Evolutionary conservation across 1,139 yeast genomes (phyloP), one percentile per base, ranked within the genome.

Genomic region (Schizosaccharomyces versatilis): DNA sequence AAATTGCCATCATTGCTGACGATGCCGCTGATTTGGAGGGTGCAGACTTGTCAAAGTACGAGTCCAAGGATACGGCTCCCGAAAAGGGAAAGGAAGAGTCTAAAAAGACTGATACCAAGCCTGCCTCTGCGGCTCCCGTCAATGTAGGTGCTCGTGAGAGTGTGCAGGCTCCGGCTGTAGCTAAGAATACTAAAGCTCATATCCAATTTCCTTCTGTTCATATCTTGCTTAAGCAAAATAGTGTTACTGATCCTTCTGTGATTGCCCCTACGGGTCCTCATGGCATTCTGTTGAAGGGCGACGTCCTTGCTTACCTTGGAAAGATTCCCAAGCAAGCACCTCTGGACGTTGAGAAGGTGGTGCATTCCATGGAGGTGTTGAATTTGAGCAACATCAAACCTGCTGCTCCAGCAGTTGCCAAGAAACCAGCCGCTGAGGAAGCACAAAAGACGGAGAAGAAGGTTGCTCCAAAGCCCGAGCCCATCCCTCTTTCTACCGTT

Each of bases 1-100:
- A 94, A 38, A 90, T 90, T 68, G 98, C 96, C 0, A 77, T 77
- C 57, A 63, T 84, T 58, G 96, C 95, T 7, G 97, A 88, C 62
- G 81, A 78, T 1, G 94, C 79, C 41, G 98, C 90, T 65, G 95
- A 86, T 63, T 66, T 88, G 61, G 64, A 76, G 10, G 68, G 76
- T 14, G 69, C 88, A 60, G 79, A 77, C 61, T 69, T 74, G 59
- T 95, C 95, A 24, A 57, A 59, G 53, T 61, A 59, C 24, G 59
- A 64, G 24, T 59, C 64, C 36, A 54, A 60, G 54, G 59, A 61
- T 40, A 61, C 63, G 24, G 56, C 64, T 19, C n/a, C 48, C 3
- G 53, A 54, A 38, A 38, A 61, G 15, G 56, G 58, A 32, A 56
- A 53, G 39, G 53, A 54, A 39, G 56, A 58, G 48, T 24, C 59